Evolutionary conservation across 345 rosid genomes (phyloP).

Genomic region (Balakata baccata): DNA sequence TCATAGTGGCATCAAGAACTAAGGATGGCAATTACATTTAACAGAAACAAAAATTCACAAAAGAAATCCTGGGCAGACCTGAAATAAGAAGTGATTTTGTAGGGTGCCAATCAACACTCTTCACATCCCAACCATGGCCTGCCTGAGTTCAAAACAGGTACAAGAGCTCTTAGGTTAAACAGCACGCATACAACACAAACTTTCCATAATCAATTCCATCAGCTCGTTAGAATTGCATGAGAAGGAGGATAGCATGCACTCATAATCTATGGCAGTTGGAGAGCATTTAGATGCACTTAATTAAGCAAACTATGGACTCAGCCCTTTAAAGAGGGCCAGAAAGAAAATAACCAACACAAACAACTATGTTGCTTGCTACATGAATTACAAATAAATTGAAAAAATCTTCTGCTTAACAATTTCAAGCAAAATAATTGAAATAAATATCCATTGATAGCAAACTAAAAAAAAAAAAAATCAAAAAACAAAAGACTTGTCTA

Average conservation of each 20-base stretch:
- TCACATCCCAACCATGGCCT: conserved; percentile 99
- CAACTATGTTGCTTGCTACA: background rate
- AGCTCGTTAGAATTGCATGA: background rate
- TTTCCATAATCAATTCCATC: background rate
- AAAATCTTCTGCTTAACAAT: background rate
- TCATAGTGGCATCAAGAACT: conserved; percentile 9
- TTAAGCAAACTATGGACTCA: background rate
- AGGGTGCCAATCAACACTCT: conserved; percentile 99
- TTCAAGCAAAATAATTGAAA: background rate
- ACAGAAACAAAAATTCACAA: background rate
- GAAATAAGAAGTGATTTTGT: conserved; percentile 89
- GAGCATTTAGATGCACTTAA: background rate
- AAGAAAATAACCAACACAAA: background rate
- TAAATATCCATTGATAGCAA: background rate
- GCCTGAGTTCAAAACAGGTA: conserved; percentile 78
- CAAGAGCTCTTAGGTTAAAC: conserved; percentile 45
- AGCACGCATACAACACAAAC: conserved; percentile 1
- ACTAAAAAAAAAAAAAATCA: background rate
- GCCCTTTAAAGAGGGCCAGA: background rate
- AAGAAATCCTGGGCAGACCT: conserved; percentile 44
- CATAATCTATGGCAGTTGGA: background rate
- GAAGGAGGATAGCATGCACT: background rate
- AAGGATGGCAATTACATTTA: conserved; percentile 1
- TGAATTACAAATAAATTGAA: background rate
- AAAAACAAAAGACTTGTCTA: too few relatives aligned